Evolutionary conservation across 2,329 filamentous ascomycete species (phyloP), one percentile per base, ranked within the genome.

Genomic region (Coleophoma cylindrospora): DNA sequence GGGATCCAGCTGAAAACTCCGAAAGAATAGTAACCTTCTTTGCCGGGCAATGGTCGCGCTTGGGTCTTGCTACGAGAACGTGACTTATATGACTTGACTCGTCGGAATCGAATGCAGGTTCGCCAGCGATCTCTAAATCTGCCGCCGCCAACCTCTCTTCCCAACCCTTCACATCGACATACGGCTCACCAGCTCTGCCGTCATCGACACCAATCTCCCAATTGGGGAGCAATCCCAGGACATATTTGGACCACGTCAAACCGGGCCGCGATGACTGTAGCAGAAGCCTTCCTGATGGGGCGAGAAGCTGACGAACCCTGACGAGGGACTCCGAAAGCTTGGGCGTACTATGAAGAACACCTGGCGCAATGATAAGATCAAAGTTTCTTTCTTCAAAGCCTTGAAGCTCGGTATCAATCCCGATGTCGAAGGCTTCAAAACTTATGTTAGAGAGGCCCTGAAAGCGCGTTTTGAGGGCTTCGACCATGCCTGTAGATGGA

Each of bases 371-470:
- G 11, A 64, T 57, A 19, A 64, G 45, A 50, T 64, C 62, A 50
- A 54, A 71, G 1, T 49, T 49, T 4, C 54, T 58, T 0, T 50
- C 57, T 21, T 64, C 60, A 40, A 68, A 70, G 8, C 68, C 68
- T 50, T 72, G 68, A 5, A 50, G 49, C 1, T 46, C 44, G 2
- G 64, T 63, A 33, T 67, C 62, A 34, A 60, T 50, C 22, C 62
- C 59, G 32, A 70, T 66, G 50, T 72, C 64, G 4, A 70, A 59
- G 13, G 59, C 58, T 49, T 54, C 55, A 53, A 59, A 70, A 11
- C 57, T 54, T 47, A 70, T 60, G 10, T 50, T 53, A 5, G 49
- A 47, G 44, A 58, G 61, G 9, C 54, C 53, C n/a, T 61, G 59
- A 52, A 67, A 71, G 34, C 58, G 53, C 17, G 64, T 58, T 48